These are phyloP conservation scores for Tremellales sp. DNA, from an alignment of 1,284 basidiomycete genomes.

Conservation along the genomic window DNA sequence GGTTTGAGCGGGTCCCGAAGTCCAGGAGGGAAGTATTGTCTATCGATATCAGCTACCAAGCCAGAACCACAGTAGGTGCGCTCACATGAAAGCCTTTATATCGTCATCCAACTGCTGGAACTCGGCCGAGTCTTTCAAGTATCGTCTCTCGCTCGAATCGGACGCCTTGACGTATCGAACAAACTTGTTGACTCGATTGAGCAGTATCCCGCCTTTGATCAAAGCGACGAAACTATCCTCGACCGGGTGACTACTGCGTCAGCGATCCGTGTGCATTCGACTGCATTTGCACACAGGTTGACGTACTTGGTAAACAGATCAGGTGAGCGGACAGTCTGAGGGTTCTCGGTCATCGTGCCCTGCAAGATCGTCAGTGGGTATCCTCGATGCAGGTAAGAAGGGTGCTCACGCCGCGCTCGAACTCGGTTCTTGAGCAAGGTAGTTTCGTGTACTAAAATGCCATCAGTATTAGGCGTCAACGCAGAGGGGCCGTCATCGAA, in stretches of 20 bases:
- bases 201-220: constrained; percentile 30
- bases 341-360: constrained; percentile 28
- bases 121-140: constrained; percentile 14
- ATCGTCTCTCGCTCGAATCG: constrained; percentile 6
- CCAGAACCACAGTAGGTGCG: not conserved
- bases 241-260: constrained; percentile 30
- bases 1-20: constrained; percentile 36
- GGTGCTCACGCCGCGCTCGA: constrained; percentile 24
- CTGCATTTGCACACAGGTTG: too few relatives aligned
- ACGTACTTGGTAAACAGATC: constrained; percentile 34
- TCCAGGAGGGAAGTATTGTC: constrained; percentile 18
- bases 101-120: constrained; percentile 28
- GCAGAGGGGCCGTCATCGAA: not conserved
- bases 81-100: constrained; percentile 24
- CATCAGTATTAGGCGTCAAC: constrained; percentile 3
- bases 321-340: constrained; percentile 25
- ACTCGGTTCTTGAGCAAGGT: constrained; percentile 24
- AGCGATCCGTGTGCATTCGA: not conserved
- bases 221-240: constrained; percentile 34
- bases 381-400: too few relatives aligned
- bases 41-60: not conserved
- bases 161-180: constrained; percentile 14
- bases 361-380: not conserved
- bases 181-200: constrained; percentile 29
- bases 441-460: constrained; percentile 19